Conservation (phyloP, 495 filamentous ascomycete genomes). For the Amphirosellinia nigrospora region DNA sequence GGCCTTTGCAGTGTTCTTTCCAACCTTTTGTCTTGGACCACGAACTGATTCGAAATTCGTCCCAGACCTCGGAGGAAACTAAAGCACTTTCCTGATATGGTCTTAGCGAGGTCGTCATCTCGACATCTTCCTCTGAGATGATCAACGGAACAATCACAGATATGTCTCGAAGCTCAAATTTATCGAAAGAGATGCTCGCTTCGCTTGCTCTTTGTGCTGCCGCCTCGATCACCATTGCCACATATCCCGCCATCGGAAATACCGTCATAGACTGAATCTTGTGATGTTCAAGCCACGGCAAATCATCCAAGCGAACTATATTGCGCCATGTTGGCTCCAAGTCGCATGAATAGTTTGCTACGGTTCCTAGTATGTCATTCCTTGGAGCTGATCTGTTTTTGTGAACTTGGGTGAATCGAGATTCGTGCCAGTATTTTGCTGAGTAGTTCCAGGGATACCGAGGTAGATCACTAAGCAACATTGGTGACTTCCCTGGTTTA, state of each 20-base stretch:
- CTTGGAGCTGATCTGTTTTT: conserved; percentile 50
- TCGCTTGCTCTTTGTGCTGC: conserved; percentile 45
- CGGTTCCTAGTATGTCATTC: conserved; percentile 62
- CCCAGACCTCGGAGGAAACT: conserved; percentile 47
- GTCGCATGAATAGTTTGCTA: conserved; percentile 53
- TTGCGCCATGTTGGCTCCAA: conserved; percentile 61
- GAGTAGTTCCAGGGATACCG: conserved; percentile 60
- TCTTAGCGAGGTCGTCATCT: conserved; percentile 51
- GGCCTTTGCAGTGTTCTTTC: conserved; percentile 55
- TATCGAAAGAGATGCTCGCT: conserved; percentile 38
- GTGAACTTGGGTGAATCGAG: conserved; percentile 57
- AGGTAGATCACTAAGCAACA: conserved; percentile 50
- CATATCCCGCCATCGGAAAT: conserved; percentile 67
- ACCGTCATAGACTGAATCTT: conserved; percentile 55
- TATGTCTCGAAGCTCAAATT: conserved; percentile 54
- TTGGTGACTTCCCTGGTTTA: conserved; percentile 38
- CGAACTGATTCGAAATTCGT: conserved; percentile 55
- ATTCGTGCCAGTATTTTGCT: conserved; percentile 59
- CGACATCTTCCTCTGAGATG: conserved; percentile 53
- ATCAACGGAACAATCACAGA: conserved; percentile 52
- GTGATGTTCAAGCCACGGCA: conserved; percentile 63
- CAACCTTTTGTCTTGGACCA: conserved; percentile 52
- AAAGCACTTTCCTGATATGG: conserved; percentile 46
- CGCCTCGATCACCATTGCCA: conserved; percentile 64
- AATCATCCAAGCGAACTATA: conserved; percentile 53